Conservation (phyloP, 768 basidiomycete genomes). For the Kwoniella heveanensis region DNA sequence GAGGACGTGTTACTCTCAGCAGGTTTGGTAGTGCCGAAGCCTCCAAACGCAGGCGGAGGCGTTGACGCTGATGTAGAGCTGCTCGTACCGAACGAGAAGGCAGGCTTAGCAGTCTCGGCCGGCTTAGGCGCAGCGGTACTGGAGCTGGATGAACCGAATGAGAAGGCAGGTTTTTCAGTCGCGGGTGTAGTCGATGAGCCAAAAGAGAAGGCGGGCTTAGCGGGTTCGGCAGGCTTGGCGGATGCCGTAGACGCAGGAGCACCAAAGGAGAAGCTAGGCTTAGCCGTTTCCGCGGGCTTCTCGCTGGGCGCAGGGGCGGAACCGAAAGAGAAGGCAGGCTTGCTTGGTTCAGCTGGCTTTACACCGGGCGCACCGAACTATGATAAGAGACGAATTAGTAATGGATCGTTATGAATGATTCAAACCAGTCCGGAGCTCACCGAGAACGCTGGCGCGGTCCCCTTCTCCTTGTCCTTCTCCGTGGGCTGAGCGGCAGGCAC, state of each 20-base stretch:
- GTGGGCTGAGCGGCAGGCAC: slow-evolving; percentile 3
- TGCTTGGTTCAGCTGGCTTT: slow-evolving; percentile 18
- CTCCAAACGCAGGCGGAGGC: slow-evolving; percentile 11
- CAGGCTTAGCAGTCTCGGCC: slow-evolving; percentile 16
- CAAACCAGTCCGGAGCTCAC: slow-evolving; percentile 8
- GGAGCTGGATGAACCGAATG: slow-evolving; percentile 17
- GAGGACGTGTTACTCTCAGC: slow-evolving; percentile 7
- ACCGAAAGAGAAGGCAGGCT: slow-evolving; percentile 25
- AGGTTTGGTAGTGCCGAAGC: slow-evolving; percentile 16
- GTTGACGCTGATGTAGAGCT: background rate
- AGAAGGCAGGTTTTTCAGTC: slow-evolving; percentile 24
- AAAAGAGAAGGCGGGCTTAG: slow-evolving; percentile 21
- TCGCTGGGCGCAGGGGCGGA: slow-evolving; percentile 1
- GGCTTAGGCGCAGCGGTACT: slow-evolving; percentile 14
- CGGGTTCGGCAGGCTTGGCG: slow-evolving; percentile 13
- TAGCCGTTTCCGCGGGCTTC: slow-evolving; percentile 18
- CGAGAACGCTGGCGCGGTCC: slow-evolving; percentile 6
- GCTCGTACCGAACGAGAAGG: slow-evolving; percentile 21
- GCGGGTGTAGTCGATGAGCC: slow-evolving; percentile 9
- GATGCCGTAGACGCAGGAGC: slow-evolving; percentile 10
- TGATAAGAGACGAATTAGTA: background rate
- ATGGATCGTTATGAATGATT: too few species aligned
- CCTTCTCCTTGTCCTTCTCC: slow-evolving; percentile 8
- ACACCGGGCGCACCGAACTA: slow-evolving; percentile 13
- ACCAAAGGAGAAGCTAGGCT: slow-evolving; percentile 19